Conservation (phyloP, 2,329 filamentous ascomycete species). For the Phialophora verrucosa region DNA sequence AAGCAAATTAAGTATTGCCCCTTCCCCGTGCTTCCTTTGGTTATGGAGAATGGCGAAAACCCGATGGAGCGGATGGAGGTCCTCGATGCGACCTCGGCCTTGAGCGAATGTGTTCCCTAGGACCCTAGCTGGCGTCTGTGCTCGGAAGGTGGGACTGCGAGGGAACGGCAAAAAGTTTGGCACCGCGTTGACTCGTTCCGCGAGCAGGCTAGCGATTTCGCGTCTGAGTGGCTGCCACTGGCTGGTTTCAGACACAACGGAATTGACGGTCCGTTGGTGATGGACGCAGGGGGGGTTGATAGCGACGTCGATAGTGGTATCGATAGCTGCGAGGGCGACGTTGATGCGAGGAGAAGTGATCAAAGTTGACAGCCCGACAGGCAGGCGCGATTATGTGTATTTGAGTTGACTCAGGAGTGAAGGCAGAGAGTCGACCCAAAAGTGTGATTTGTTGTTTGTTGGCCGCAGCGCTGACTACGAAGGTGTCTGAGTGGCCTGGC, state of each 20-base stretch:
- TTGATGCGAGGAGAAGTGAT: background rate
- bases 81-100: conserved; percentile 30
- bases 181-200: conserved; percentile 31
- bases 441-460: conserved; percentile 26
- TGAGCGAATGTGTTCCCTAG: conserved; percentile 4
- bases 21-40: conserved; percentile 32
- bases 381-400: conserved; percentile 23
- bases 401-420: background rate
- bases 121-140: background rate
- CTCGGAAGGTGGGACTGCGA: conserved; percentile 12
- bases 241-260: conserved; percentile 28
- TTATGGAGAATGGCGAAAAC: conserved; percentile 27
- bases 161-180: conserved; percentile 23
- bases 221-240: conserved; percentile 25
- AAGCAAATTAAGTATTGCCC: conserved; percentile 25
- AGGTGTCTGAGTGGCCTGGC: conserved; percentile 16
- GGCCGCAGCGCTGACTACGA: conserved; percentile 26
- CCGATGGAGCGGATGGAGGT: conserved; percentile 26
- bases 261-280: conserved; percentile 24
- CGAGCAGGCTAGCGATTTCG: conserved; percentile 22
- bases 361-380: conserved; percentile 5
- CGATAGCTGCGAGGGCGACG: background rate
- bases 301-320: conserved; percentile 6
- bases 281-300: conserved; percentile 31
- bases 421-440: conserved; percentile 15